These are phyloP conservation scores for Schwanniomyces polymorphus DNA, from an alignment of 805 yeast species.

Conservation along the genomic window DNA sequence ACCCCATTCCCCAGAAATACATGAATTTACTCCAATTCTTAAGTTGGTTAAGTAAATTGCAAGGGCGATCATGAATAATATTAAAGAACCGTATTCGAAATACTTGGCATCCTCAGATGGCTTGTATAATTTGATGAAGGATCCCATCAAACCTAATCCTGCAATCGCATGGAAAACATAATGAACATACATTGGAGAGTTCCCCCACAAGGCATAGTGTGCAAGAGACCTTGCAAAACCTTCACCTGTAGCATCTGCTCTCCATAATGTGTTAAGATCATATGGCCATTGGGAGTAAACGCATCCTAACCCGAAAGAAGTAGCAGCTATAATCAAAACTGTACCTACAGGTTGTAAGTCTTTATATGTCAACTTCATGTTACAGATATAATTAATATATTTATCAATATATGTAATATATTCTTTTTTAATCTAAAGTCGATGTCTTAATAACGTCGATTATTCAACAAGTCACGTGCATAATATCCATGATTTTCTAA, in stretches of 20 bases:
- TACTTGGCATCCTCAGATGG: conserved; percentile 83
- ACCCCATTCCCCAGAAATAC: conserved; percentile 82
- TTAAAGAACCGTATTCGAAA: conserved; percentile 87
- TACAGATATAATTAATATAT: too few species aligned
- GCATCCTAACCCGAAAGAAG: conserved; percentile 80
- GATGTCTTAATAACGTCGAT: too few species aligned
- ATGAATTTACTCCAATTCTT: conserved; percentile 73
- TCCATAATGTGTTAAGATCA: conserved; percentile 75
- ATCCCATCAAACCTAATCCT: conserved; percentile 68
- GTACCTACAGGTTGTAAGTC: conserved; percentile 49
- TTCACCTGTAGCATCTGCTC: conserved; percentile 42
- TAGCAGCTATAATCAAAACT: conserved; percentile 46
- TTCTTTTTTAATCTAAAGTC: too few species aligned
- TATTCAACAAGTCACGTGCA: too few species aligned
- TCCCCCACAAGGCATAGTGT: conserved; percentile 78
- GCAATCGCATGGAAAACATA: conserved; percentile 63
- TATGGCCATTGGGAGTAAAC: conserved; percentile 79
- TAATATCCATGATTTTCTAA: too few species aligned
- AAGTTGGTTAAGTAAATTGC: conserved; percentile 86
- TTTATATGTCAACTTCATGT: conserved; percentile 22
- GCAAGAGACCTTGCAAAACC: conserved; percentile 60
- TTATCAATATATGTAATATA: too few species aligned
- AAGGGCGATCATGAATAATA: conserved; percentile 67
- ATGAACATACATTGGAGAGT: conserved; percentile 57
- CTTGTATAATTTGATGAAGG: conserved; percentile 75